phyloP scores from a whole-genome alignment of 192 early-diverging fungal species.

The Backusella morwellensis region DNA sequence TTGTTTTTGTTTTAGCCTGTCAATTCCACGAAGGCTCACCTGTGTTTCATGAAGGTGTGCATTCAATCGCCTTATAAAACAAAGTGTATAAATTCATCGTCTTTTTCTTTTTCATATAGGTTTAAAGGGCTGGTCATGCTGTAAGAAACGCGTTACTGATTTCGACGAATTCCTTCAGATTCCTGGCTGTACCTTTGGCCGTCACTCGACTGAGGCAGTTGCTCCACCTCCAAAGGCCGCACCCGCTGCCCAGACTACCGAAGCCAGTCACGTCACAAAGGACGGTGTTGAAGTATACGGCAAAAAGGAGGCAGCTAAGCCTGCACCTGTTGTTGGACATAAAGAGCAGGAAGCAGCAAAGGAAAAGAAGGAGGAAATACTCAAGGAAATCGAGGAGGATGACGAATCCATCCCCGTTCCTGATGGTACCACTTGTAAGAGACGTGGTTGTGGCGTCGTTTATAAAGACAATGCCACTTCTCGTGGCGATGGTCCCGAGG shows the following conservation, averaged over 20 bases:
- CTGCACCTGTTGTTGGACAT: slow-evolving; percentile 29
- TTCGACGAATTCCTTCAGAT: slow-evolving; percentile 95
- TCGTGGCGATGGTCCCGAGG: slow-evolving; percentile 44
- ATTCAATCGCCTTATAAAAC: slow-evolving; percentile 11
- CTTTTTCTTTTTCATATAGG: slow-evolving; percentile 12
- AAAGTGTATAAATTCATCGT: background rate
- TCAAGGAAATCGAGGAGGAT: slow-evolving; percentile 59
- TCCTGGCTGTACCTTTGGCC: slow-evolving; percentile 81
- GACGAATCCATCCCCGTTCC: slow-evolving; percentile 67
- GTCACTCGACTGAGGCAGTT: slow-evolving; percentile 51
- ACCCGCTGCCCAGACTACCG: slow-evolving; percentile 24
- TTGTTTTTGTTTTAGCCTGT: slow-evolving; percentile 50
- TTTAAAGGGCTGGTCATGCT: slow-evolving; percentile 93
- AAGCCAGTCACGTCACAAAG: slow-evolving; percentile 26
- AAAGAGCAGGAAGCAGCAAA: slow-evolving; percentile 32
- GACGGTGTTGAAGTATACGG: slow-evolving; percentile 41
- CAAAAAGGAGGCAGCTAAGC: slow-evolving; percentile 22
- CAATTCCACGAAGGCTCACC: slow-evolving; percentile 87
- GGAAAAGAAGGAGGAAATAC: slow-evolving; percentile 54
- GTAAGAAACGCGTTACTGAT: slow-evolving; percentile 80
- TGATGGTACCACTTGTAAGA: slow-evolving; percentile 78
- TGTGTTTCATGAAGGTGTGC: slow-evolving; percentile 91
- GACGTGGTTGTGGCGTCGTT: slow-evolving; percentile 70
- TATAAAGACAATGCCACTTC: slow-evolving; percentile 63
- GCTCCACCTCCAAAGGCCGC: slow-evolving; percentile 26